Evolutionary conservation across 2,329 filamentous ascomycete species (phyloP).

Genomic region (Penicillium sp.): DNA sequence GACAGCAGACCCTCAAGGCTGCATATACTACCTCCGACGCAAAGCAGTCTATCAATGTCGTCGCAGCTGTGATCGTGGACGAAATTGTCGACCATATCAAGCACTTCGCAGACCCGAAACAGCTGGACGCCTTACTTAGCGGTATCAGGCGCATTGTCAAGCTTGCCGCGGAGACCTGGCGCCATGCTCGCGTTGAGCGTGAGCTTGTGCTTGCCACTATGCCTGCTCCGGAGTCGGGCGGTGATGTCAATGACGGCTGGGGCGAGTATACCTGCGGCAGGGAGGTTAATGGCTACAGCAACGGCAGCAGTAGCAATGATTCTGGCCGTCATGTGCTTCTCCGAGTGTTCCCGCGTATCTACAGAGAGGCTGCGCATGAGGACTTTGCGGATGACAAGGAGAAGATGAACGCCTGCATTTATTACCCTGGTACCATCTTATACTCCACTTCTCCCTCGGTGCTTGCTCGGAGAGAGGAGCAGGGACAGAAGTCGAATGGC

Average conservation of each 20-base stretch:
- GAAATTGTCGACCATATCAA: conserved; percentile 54
- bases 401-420: conserved; percentile 42
- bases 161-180: conserved; percentile 56
- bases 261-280: conserved; percentile 29
- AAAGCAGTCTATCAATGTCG: conserved; percentile 54
- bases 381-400: conserved; percentile 46
- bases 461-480: conserved; percentile 37
- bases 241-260: conserved; percentile 34
- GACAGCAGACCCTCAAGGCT: conserved; percentile 55
- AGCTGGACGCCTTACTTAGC: conserved; percentile 48
- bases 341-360: conserved; percentile 50
- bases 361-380: conserved; percentile 49
- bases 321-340: conserved; percentile 44
- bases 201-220: conserved; percentile 53
- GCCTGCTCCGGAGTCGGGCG: conserved; percentile 38
- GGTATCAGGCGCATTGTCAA: conserved; percentile 55
- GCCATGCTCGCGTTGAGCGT: conserved; percentile 54
- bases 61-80: conserved; percentile 53
- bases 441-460: conserved; percentile 47
- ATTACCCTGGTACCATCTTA: conserved; percentile 47
- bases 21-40: conserved; percentile 55
- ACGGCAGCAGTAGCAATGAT: conserved; percentile 15
- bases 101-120: conserved; percentile 50
- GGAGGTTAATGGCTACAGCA: conserved; percentile 1
- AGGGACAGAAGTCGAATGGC: conserved; percentile 28